Evolutionary conservation across 148 eudicot species (phyloP), one percentile per base, ranked within the genome.

Genomic region (Camellia japonica): DNA sequence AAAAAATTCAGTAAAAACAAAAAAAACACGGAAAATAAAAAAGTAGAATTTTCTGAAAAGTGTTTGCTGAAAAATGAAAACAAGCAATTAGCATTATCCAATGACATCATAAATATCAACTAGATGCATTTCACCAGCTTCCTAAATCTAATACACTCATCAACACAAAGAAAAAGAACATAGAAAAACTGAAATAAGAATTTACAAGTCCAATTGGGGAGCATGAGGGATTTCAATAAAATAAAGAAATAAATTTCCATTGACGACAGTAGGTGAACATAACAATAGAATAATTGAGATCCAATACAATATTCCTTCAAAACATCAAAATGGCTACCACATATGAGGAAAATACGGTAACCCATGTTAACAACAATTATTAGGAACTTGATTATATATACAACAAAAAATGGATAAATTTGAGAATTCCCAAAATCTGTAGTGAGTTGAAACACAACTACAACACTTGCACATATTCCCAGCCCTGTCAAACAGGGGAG

Each of bases 331-430:
- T 20, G 43, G 43, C 19, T 13, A 46, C 43, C 11, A 15, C 61
- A 66, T 3, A 1, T 19, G 74, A 55, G 44, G 78, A 76, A 75
- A 46, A 62, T 18, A 43, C 42, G 47, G 59, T 18, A 68, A 54
- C 73, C 73, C 64, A 54, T 67, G 15, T 52, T 30, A 30, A 30
- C 30, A 18, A 77, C 3, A 3, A 78, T 78, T 78, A 78, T 67
- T 78, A 14, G 15, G 42, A 55, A 19, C 7, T 46, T 62, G 15
- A 71, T 7, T 43, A 54, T 54, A 54, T 84, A 66, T 80, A 84
- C 86, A 80, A 55, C 80, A 84, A 80, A 80, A 83, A 84, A 84
- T 80, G 59, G 76, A 64, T 23, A 63, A 42, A 70, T 56, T 76
- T 54, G 55, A 68, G 8, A 30, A 13, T 75, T 23, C 18, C 54